Evolutionary conservation across 2,329 filamentous ascomycete species (phyloP).

Genomic region (Exserohilum turcica): DNA sequence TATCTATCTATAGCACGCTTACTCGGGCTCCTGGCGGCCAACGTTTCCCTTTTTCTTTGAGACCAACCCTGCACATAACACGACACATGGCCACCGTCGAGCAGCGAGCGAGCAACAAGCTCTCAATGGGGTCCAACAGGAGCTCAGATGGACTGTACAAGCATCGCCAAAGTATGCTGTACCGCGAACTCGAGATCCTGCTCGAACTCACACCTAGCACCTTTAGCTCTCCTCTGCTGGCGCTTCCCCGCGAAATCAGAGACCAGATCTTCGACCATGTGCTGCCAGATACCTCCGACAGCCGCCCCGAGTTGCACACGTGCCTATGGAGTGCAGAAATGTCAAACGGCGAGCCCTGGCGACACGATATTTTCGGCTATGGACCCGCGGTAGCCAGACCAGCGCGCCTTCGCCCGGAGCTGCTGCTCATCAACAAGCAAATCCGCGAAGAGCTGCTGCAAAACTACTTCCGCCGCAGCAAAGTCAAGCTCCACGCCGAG

Average conservation of each 20-base stretch:
- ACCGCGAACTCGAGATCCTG: conserved; percentile 41
- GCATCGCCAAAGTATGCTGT: conserved; percentile 42
- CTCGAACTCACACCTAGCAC: conserved; percentile 43
- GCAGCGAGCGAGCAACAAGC: conserved; percentile 25
- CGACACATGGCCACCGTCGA: conserved; percentile 19
- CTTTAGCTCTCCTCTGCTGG: conserved; percentile 39
- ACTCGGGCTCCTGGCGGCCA: neutral
- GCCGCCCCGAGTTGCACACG: conserved; percentile 41
- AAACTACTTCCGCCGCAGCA: conserved; percentile 36
- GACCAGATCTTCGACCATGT: conserved; percentile 35
- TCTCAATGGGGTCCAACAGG: conserved; percentile 31
- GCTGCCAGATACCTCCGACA: conserved; percentile 22
- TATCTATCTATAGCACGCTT: conserved; percentile 1
- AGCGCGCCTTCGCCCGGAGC: conserved; percentile 25
- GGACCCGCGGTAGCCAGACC: conserved; percentile 28
- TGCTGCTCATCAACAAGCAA: conserved; percentile 41
- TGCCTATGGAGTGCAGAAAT: conserved; percentile 45
- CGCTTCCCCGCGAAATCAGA: conserved; percentile 39
- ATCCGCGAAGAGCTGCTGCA: conserved; percentile 37
- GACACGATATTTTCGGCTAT: conserved; percentile 43
- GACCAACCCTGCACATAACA: neutral
- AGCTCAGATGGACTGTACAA: conserved; percentile 35
- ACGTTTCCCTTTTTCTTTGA: conserved; percentile 1
- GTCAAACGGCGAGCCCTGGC: conserved; percentile 40
- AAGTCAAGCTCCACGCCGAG: conserved; percentile 43